Evolutionary conservation across 345 rosid genomes (phyloP).

Genomic region (Populus ilicifolia): DNA sequence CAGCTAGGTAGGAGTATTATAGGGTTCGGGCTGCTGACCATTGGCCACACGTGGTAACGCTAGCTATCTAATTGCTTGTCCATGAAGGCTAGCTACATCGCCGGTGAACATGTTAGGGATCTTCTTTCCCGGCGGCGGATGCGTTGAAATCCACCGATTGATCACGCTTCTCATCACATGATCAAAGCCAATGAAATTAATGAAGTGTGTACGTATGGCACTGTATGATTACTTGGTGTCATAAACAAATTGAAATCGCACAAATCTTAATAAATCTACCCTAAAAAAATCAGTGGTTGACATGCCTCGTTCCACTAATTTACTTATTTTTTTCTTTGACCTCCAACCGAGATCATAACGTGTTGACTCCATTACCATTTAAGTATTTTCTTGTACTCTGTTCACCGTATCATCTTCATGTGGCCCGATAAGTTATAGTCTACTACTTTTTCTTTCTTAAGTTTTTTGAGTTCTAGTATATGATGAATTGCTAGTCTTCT

Average conservation of each 20-base stretch:
- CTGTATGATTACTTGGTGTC: neutral
- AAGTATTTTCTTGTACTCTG: neutral
- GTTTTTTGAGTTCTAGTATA: neutral
- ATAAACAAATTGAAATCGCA: neutral
- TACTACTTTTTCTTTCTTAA: neutral
- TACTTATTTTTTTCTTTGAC: neutral
- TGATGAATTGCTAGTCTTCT: neutral
- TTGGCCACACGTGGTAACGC: neutral
- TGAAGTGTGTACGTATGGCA: neutral
- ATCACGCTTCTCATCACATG: neutral
- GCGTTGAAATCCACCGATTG: slow-evolving; percentile 5
- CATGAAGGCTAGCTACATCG: slow-evolving; percentile 16
- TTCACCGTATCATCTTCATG: neutral
- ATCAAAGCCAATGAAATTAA: neutral
- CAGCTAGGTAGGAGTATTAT: neutral
- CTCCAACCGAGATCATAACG: neutral
- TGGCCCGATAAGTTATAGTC: neutral
- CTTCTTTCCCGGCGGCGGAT: slow-evolving; percentile 42
- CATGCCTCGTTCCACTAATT: neutral
- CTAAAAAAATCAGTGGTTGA: neutral
- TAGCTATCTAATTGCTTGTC: slow-evolving; percentile 20
- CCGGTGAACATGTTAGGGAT: slow-evolving; percentile 35
- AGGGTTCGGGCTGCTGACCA: no score
- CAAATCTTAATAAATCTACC: neutral
- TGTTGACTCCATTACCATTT: neutral